A percentile compares a stretch with the other conserved stretches of the same genome.
These are phyloP conservation scores for Glycine soja DNA, from an alignment of 306 rosid genomes.

Conservation along the genomic window DNA sequence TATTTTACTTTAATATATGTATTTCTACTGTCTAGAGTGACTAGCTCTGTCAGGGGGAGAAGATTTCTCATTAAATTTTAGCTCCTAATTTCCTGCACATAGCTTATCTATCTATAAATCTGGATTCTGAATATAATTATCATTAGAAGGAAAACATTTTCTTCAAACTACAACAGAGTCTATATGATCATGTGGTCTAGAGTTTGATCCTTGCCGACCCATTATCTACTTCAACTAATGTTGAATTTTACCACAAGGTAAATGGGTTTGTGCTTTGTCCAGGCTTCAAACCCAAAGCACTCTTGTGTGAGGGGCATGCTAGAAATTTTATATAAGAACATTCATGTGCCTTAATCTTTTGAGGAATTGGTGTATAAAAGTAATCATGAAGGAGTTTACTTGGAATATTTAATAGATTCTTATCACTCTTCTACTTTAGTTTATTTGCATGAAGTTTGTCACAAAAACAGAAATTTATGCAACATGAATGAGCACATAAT, in stretches of 20 bases:
- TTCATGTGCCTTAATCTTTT: not conserved
- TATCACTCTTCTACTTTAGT: not conserved
- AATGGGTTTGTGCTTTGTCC: not conserved
- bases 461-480: constrained; percentile 18
- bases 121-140: no score
- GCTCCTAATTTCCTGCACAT: no score
- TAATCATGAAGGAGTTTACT: constrained; percentile 15
- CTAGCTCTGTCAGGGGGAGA: no score
- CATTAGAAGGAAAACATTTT: no score
- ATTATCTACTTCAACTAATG: not conserved
- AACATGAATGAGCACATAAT: constrained; percentile 22
- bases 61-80: no score
- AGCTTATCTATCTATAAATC: no score
- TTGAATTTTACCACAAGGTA: not conserved
- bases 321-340: not conserved
- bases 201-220: not conserved
- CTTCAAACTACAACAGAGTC: no score
- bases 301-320: not conserved
- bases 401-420: constrained; percentile 8
- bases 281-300: not conserved
- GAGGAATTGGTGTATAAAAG: not conserved
- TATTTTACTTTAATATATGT: no score
- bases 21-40: not conserved
- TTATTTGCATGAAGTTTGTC: constrained; percentile 17
- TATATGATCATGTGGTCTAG: not conserved